Percentiles rank a stretch among this genome's conserved stretches.
Evolutionary conservation across 2,329 filamentous ascomycete species (phyloP).

Genomic region (Colletotrichum spaethianum): DNA sequence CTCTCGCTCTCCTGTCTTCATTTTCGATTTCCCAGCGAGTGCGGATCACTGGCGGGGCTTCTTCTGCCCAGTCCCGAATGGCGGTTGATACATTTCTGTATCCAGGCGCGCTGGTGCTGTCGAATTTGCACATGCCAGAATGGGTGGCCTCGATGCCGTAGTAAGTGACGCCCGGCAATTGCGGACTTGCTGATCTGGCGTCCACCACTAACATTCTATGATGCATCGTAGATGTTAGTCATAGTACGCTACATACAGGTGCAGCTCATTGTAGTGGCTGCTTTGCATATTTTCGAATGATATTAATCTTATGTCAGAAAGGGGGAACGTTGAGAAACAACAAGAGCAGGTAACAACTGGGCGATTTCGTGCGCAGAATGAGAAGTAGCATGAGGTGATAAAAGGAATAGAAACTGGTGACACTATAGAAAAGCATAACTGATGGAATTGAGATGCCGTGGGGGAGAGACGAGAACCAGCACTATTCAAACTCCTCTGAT

Average conservation of each 20-base stretch:
- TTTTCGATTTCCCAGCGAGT: constrained; percentile 74
- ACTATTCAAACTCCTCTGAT: background rate
- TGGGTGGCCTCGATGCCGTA: constrained; percentile 84
- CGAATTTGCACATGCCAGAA: constrained; percentile 80
- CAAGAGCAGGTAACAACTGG: too few species aligned
- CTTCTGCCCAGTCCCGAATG: constrained; percentile 65
- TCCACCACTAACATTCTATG: constrained; percentile 75
- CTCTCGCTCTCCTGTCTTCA: constrained; percentile 62
- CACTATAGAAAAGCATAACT: background rate
- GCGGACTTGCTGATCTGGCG: constrained; percentile 77
- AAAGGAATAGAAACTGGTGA: background rate
- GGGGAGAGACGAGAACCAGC: background rate
- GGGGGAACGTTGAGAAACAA: background rate
- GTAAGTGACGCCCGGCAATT: constrained; percentile 77
- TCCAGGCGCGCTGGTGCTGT: constrained; percentile 74
- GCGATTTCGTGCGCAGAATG: background rate
- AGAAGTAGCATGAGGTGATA: background rate
- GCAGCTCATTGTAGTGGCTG: background rate
- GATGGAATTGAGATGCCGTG: background rate
- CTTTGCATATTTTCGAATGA: too few species aligned
- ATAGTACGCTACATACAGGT: background rate
- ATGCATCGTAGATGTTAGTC: background rate
- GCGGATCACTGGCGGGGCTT: constrained; percentile 68
- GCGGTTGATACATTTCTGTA: constrained; percentile 68
- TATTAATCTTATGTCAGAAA: background rate